Percentiles rank a stretch among this genome's conserved stretches.
Conservation (phyloP, 1,284 basidiomycete species). For the Pseudozyma hubeiensis region DNA sequence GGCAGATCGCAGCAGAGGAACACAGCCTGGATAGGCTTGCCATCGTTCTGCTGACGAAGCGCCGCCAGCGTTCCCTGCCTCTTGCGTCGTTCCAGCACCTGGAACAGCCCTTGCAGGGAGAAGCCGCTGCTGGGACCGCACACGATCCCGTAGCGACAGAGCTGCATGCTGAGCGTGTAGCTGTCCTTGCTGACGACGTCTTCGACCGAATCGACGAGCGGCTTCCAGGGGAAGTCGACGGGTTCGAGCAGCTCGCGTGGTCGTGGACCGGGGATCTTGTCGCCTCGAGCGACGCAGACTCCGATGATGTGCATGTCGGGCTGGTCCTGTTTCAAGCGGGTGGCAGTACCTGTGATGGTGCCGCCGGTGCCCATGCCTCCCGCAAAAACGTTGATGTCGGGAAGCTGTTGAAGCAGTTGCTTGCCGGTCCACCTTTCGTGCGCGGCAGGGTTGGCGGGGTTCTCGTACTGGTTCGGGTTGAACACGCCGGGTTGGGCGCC, state of each 20-base stretch:
- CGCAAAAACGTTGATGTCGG: slow-evolving; percentile 45
- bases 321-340: slow-evolving; percentile 13
- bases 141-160: slow-evolving; percentile 46
- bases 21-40: slow-evolving; percentile 30
- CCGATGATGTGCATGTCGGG: slow-evolving; percentile 33
- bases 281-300: slow-evolving; percentile 35
- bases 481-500: slow-evolving; percentile 27
- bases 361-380: slow-evolving; percentile 50
- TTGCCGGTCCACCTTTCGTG: slow-evolving; percentile 51
- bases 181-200: slow-evolving; percentile 23
- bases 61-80: slow-evolving; percentile 18
- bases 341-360: slow-evolving; percentile 49
- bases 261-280: slow-evolving; percentile 51
- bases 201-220: slow-evolving; percentile 34
- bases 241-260: slow-evolving; percentile 36
- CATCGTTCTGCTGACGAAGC: slow-evolving; percentile 35
- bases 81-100: slow-evolving; percentile 34
- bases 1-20: slow-evolving; percentile 54
- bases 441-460: slow-evolving; percentile 33
- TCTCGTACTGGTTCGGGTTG: slow-evolving; percentile 54
- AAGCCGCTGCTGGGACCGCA: slow-evolving; percentile 46
- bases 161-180: slow-evolving; percentile 38
- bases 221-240: slow-evolving; percentile 50
- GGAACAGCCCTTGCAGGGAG: slow-evolving; percentile 38
- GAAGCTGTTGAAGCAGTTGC: slow-evolving; percentile 47